phyloP scores from a whole-genome alignment of 306 rosid genomes.

The Psophocarpus tetragonolobus region DNA sequence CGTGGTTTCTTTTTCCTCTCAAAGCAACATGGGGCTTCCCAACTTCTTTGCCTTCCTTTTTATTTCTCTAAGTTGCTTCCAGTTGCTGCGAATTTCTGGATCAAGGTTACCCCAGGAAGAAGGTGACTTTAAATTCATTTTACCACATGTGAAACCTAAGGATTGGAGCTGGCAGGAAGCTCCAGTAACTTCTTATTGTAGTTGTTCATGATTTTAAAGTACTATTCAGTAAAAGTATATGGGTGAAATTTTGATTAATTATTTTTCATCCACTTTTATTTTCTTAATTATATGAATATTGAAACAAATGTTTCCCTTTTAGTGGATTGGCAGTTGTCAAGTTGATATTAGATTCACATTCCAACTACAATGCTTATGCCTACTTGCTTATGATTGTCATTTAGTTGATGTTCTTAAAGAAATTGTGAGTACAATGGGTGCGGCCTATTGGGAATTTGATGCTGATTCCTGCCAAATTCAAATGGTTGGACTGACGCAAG shows the following conservation, averaged over 20 bases:
- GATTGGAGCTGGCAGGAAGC: background rate
- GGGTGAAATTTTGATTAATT: background rate
- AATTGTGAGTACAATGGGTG: conserved; percentile 56
- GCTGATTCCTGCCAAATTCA: conserved; percentile 47
- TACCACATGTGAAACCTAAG: background rate
- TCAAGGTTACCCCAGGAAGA: conserved; percentile 62
- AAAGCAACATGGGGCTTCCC: conserved; percentile 40
- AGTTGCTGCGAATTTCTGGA: conserved; percentile 46
- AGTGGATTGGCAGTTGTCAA: background rate
- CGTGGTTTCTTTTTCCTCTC: background rate
- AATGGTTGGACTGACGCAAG: conserved; percentile 54
- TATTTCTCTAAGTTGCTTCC: conserved; percentile 43
- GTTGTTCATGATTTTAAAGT: background rate
- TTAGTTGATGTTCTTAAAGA: conserved; percentile 65
- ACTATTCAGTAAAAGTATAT: background rate
- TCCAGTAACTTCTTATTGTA: background rate
- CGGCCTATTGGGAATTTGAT: conserved; percentile 61
- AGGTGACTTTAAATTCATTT: conserved; percentile 40
- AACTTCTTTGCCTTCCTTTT: conserved; percentile 36
- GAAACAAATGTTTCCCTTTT: background rate
- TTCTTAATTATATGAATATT: background rate
- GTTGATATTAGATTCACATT: conserved; percentile 6
- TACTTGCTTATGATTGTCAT: conserved; percentile 18
- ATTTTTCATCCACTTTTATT: background rate
- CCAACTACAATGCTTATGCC: conserved; percentile 14